A percentile compares a stretch with the other conserved stretches of the same genome.
phyloP scores from a whole-genome alignment of 495 filamentous ascomycete species.

The Penicillium herquei region DNA sequence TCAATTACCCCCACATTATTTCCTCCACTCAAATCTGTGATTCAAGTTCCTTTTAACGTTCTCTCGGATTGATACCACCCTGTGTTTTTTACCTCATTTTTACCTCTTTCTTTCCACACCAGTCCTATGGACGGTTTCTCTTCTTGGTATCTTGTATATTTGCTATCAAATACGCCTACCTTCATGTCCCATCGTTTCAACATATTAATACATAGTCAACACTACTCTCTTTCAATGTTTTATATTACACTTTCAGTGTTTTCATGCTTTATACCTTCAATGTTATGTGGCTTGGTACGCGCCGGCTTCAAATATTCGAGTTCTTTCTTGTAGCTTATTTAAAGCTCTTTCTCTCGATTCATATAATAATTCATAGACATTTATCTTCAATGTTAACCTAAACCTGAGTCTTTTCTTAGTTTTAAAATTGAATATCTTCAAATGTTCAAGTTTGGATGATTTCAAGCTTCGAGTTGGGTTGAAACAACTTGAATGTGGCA shows the following conservation, averaged over 20 bases:
- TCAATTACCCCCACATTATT: conserved; percentile 17
- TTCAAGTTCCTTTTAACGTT: conserved; percentile 15
- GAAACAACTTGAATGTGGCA: no score
- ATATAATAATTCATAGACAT: no score
- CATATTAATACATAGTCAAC: conserved; percentile 24
- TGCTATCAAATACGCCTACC: neutral
- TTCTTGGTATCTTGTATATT: conserved; percentile 21
- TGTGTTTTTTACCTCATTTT: conserved; percentile 9
- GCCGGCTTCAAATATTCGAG: neutral
- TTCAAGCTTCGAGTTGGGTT: no score
- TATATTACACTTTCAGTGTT: conserved; percentile 8
- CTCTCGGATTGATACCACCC: conserved; percentile 36
- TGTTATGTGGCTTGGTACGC: neutral
- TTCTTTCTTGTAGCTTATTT: no score
- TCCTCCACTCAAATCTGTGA: conserved; percentile 18
- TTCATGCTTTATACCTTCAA: neutral
- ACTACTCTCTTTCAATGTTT: conserved; percentile 18
- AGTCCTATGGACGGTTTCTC: no score
- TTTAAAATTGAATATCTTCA: no score
- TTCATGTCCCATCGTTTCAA: conserved; percentile 21
- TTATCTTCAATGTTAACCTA: no score
- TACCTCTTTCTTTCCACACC: neutral
- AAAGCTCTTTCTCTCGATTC: no score
- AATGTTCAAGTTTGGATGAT: no score
- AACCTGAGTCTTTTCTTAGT: no score